A percentile compares a stretch with the other conserved stretches of the same genome.
These are phyloP conservation scores for Nemania diffusa DNA, from an alignment of 2,329 filamentous ascomycete species.

Conservation along the genomic window DNA sequence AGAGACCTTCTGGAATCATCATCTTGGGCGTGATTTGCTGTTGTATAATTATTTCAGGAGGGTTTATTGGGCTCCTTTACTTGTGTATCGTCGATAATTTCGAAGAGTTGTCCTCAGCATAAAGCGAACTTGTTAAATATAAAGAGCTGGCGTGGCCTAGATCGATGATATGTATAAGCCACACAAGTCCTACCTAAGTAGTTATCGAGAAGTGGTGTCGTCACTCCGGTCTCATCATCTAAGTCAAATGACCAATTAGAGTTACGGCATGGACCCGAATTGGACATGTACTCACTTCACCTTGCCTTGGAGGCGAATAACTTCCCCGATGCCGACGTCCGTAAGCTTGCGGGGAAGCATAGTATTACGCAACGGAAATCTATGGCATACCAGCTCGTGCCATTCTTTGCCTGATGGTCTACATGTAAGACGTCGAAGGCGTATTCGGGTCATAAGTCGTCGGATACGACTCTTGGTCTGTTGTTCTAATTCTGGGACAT, in stretches of 20 bases:
- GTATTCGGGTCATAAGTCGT: neutral
- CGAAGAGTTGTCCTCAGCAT: no score
- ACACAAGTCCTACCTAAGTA: neutral
- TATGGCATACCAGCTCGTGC: neutral
- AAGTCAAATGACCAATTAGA: slow-evolving; percentile 37
- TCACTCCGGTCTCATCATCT: slow-evolving; percentile 40
- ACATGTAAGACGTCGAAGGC: neutral
- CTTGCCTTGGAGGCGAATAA: slow-evolving; percentile 27
- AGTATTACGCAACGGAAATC: slow-evolving; percentile 32
- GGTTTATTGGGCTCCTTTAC: neutral
- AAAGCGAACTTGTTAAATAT: neutral
- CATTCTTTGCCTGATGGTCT: neutral
- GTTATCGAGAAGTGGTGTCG: slow-evolving; percentile 43
- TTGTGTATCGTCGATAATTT: neutral
- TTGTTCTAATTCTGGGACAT: neutral
- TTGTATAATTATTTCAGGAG: neutral
- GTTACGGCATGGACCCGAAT: slow-evolving; percentile 6
- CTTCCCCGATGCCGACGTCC: slow-evolving; percentile 10
- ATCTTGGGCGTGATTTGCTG: slow-evolving; percentile 34
- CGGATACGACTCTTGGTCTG: neutral
- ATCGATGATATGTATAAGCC: slow-evolving; percentile 17
- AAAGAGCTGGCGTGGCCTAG: neutral
- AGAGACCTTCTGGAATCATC: slow-evolving; percentile 43
- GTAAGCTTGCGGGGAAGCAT: slow-evolving; percentile 28
- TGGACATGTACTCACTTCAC: slow-evolving; percentile 21